A percentile compares a stretch with the other conserved stretches of the same genome.
Evolutionary conservation across 2,329 filamentous ascomycete genomes (phyloP).

Genomic region (Fusarium dimerum): DNA sequence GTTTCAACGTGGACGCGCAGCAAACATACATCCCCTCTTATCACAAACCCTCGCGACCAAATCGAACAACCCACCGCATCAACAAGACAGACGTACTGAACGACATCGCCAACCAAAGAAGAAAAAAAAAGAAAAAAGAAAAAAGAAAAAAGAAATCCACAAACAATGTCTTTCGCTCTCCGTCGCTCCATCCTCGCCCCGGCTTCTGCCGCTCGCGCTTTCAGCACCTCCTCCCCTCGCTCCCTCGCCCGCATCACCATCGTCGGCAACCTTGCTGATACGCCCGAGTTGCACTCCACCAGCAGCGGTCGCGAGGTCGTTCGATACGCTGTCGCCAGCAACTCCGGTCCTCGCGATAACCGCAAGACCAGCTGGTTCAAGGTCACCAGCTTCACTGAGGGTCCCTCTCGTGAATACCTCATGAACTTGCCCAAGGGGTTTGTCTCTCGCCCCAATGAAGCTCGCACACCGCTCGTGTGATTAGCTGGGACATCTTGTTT

Average conservation of each 20-base stretch:
- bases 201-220: conserved; percentile 61
- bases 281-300: conserved; percentile 74
- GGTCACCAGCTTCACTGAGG: conserved; percentile 73
- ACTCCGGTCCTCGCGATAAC: conserved; percentile 66
- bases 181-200: conserved; percentile 51
- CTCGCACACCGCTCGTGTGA: background rate
- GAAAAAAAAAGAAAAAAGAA: background rate
- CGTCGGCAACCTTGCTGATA: conserved; percentile 79
- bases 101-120: background rate
- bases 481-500: too few relatives aligned
- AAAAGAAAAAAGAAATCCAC: background rate
- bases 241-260: conserved; percentile 79
- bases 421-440: conserved; percentile 82
- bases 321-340: conserved; percentile 75
- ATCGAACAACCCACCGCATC: background rate
- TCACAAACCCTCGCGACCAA: background rate
- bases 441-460: conserved; percentile 37
- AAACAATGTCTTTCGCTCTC: conserved; percentile 51
- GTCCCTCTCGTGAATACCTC: conserved; percentile 69
- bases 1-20: background rate
- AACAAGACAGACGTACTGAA: background rate
- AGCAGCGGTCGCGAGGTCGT: conserved; percentile 73
- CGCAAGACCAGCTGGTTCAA: conserved; percentile 83
- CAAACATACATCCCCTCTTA: background rate
- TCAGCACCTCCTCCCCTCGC: conserved; percentile 70